Percentiles rank a stretch among this genome's conserved stretches.
Conservation (phyloP, 108 stramenopile species). For the Nitzschia sp. region DNA sequence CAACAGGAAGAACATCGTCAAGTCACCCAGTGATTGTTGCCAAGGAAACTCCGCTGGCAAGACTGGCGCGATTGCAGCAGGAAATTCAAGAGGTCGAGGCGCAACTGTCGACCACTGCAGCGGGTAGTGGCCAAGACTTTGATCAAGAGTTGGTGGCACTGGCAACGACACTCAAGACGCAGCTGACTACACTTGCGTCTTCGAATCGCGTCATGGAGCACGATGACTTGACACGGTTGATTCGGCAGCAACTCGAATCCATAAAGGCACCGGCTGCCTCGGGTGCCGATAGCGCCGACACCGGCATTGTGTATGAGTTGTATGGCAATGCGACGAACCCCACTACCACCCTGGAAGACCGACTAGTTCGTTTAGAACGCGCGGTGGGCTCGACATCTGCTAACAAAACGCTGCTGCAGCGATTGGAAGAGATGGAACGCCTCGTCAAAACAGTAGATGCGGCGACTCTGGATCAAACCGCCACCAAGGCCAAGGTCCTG, state of each 20-base stretch:
- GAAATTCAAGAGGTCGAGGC: slow-evolving; percentile 45
- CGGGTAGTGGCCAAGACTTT: slow-evolving; percentile 26
- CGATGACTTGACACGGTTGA: slow-evolving; percentile 40
- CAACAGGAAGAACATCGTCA: neutral
- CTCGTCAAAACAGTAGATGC: slow-evolving; percentile 35
- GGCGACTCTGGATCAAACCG: slow-evolving; percentile 34
- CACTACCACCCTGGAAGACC: slow-evolving; percentile 37
- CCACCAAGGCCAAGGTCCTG: slow-evolving; percentile 64
- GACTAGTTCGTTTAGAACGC: slow-evolving; percentile 44
- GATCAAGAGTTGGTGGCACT: slow-evolving; percentile 29
- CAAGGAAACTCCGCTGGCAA: slow-evolving; percentile 38
- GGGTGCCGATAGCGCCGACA: neutral
- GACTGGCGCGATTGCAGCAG: slow-evolving; percentile 43
- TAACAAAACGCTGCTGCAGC: slow-evolving; percentile 37
- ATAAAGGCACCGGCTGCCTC: neutral
- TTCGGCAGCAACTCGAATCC: slow-evolving; percentile 21
- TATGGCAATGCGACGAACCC: slow-evolving; percentile 31
- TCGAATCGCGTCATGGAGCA: slow-evolving; percentile 23
- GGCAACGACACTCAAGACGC: slow-evolving; percentile 32
- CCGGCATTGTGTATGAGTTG: slow-evolving; percentile 48
- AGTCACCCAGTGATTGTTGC: neutral
- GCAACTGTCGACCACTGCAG: slow-evolving; percentile 25
- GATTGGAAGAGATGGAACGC: slow-evolving; percentile 48
- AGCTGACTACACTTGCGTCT: slow-evolving; percentile 8
- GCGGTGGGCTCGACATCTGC: slow-evolving; percentile 23